Conservation (phyloP, 371 early-diverging fungal genomes). For the Syncephalastrum racemosum region DNA sequence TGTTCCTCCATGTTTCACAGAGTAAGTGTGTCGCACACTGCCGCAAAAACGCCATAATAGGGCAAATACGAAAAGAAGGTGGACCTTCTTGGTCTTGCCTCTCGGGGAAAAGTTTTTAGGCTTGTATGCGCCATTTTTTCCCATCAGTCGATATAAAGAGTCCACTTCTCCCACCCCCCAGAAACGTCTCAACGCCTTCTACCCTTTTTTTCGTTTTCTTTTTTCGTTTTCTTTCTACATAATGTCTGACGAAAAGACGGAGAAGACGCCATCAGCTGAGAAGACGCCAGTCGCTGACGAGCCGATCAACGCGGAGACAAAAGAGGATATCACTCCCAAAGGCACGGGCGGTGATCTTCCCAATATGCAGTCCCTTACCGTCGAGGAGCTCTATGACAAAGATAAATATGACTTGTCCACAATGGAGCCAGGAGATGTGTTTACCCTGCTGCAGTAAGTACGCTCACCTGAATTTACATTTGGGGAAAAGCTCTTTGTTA, state of each 20-base stretch:
- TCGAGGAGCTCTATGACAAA: constrained; percentile 78
- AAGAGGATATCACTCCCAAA: not conserved
- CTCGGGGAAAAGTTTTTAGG: constrained; percentile 6
- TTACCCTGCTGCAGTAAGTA: constrained; percentile 65
- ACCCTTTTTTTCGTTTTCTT: too few species aligned
- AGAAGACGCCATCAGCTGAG: not conserved
- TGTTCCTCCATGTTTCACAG: too few species aligned
- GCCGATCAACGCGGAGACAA: constrained; percentile 1
- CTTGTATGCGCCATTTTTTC: constrained; percentile 3
- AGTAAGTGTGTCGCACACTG: too few species aligned
- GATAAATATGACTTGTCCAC: constrained; percentile 79
- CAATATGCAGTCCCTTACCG: constrained; percentile 59
- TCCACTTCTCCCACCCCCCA: not conserved
- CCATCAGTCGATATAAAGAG: constrained; percentile 1
- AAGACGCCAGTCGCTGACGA: not conserved
- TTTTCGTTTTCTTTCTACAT: not conserved
- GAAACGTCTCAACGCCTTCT: too few species aligned
- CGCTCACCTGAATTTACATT: not conserved
- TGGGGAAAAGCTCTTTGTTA: not conserved
- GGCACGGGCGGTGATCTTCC: constrained; percentile 6
- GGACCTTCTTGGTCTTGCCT: not conserved
- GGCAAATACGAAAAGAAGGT: too few species aligned
- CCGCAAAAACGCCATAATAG: too few species aligned
- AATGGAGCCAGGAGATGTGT: constrained; percentile 75
- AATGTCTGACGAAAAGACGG: constrained; percentile 9